A percentile compares a stretch with the other conserved stretches of the same genome.
phyloP scores from a whole-genome alignment of 192 early-diverging fungal species.

The Obelidium mucronatum region DNA sequence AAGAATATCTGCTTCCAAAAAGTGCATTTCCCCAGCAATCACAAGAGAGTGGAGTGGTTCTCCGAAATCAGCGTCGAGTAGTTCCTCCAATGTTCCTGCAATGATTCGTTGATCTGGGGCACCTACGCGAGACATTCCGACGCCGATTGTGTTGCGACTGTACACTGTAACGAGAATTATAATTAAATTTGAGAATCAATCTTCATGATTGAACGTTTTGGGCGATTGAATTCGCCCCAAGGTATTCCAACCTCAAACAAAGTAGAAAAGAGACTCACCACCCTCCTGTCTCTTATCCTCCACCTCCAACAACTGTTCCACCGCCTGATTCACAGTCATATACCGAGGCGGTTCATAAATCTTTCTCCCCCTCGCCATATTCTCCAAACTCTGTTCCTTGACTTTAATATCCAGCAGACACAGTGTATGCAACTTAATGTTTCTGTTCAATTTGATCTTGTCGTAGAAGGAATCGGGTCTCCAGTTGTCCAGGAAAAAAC shows the following conservation, averaged over 20 bases:
- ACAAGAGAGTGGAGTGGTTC: slow-evolving; percentile 94
- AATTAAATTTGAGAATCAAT: background rate
- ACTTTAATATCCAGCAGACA: slow-evolving; percentile 99
- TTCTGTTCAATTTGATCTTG: slow-evolving; percentile 85
- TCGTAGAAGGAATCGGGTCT: slow-evolving; percentile 97
- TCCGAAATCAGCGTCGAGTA: slow-evolving; percentile 89
- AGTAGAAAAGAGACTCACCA: slow-evolving; percentile 38
- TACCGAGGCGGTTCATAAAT: slow-evolving; percentile 98
- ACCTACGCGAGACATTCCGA: slow-evolving; percentile 92
- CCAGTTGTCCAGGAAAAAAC: slow-evolving; percentile 96
- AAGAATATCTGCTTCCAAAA: slow-evolving; percentile 90
- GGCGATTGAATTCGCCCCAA: too few relatives aligned
- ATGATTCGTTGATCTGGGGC: slow-evolving; percentile 82
- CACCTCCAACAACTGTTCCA: slow-evolving; percentile 91
- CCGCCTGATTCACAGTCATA: slow-evolving; percentile 96
- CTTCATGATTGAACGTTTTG: background rate
- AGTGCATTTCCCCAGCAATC: slow-evolving; percentile 89
- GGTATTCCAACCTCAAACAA: background rate
- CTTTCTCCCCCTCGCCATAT: slow-evolving; percentile 87
- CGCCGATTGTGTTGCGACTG: slow-evolving; percentile 79
- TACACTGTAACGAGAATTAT: slow-evolving; percentile 60
- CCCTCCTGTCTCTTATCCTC: slow-evolving; percentile 80
- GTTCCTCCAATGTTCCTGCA: slow-evolving; percentile 86
- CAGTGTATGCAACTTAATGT: slow-evolving; percentile 90
- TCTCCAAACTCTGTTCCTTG: slow-evolving; percentile 95